Conservation (phyloP, 192 early-diverging fungal genomes). For the Backusella luteola region DNA sequence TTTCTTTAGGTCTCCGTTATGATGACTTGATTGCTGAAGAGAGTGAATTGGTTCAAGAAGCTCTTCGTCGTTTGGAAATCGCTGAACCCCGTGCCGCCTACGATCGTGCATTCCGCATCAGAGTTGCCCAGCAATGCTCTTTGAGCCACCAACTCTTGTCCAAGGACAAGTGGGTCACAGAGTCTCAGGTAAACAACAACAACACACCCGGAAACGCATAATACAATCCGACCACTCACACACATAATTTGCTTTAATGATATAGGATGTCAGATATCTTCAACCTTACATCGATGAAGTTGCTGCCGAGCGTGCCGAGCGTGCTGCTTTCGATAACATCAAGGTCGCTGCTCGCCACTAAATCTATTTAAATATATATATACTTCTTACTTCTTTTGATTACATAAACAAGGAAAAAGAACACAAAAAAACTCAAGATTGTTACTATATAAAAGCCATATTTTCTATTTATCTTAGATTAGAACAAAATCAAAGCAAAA, state of each 20-base stretch:
- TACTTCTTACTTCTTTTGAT: not conserved
- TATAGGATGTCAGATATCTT: slow-evolving; percentile 83
- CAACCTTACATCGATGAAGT: slow-evolving; percentile 79
- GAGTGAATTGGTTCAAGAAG: slow-evolving; percentile 76
- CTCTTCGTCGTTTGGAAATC: slow-evolving; percentile 73
- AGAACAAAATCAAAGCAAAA: not conserved
- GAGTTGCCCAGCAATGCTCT: slow-evolving; percentile 74
- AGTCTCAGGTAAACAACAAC: slow-evolving; percentile 59
- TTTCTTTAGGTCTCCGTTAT: slow-evolving; percentile 71
- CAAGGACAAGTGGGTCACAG: slow-evolving; percentile 69
- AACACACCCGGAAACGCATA: not conserved
- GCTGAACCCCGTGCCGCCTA: slow-evolving; percentile 52
- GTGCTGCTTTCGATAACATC: slow-evolving; percentile 68
- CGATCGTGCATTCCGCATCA: slow-evolving; percentile 78
- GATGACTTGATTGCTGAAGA: slow-evolving; percentile 93
- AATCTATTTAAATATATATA: slow-evolving; percentile 4
- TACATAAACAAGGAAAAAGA: slow-evolving; percentile 4
- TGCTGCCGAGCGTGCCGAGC: slow-evolving; percentile 75
- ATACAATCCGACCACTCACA: not conserved
- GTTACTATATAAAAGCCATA: not conserved
- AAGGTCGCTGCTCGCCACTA: slow-evolving; percentile 25
- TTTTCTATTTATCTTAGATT: not conserved
- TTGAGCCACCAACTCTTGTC: slow-evolving; percentile 70
- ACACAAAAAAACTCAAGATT: not conserved
- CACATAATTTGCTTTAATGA: slow-evolving; percentile 15